These are phyloP conservation scores for Amphirosellinia nigrospora DNA, from an alignment of 495 filamentous ascomycete genomes.

Conservation along the genomic window DNA sequence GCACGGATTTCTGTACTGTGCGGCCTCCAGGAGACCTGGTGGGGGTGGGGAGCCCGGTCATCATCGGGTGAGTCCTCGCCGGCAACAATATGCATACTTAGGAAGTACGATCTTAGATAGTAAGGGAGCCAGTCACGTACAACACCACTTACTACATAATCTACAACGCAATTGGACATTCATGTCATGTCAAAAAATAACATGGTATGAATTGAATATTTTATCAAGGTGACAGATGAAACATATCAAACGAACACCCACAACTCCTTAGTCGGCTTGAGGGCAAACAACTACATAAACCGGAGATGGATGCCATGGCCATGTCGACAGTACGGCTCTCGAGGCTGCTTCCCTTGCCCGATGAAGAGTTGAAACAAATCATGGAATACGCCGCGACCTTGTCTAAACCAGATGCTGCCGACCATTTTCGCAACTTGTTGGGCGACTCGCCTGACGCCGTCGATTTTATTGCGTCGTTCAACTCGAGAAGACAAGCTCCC, in stretches of 20 bases:
- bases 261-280: not conserved
- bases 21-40: too few species aligned
- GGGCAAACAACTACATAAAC: not conserved
- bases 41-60: not conserved
- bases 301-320: not conserved
- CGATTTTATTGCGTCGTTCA: constrained; percentile 94
- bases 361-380: constrained; percentile 80
- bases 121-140: too few species aligned
- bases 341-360: constrained; percentile 80
- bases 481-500: constrained; percentile 66
- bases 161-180: too few species aligned
- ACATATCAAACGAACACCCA: not conserved
- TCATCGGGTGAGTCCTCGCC: constrained; percentile 17
- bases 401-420: constrained; percentile 74
- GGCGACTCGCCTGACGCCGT: constrained; percentile 84
- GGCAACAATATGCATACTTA: too few species aligned
- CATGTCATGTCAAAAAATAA: too few species aligned
- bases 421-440: constrained; percentile 86
- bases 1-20: too few species aligned
- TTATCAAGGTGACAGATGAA: not conserved
- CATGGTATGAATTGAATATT: not conserved
- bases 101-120: too few species aligned
- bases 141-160: too few species aligned
- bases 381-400: constrained; percentile 75
- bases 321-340: constrained; percentile 74